These are phyloP conservation scores for Vaccinium corymbosum DNA, from an alignment of 148 eudicot genomes.

Conservation along the genomic window DNA sequence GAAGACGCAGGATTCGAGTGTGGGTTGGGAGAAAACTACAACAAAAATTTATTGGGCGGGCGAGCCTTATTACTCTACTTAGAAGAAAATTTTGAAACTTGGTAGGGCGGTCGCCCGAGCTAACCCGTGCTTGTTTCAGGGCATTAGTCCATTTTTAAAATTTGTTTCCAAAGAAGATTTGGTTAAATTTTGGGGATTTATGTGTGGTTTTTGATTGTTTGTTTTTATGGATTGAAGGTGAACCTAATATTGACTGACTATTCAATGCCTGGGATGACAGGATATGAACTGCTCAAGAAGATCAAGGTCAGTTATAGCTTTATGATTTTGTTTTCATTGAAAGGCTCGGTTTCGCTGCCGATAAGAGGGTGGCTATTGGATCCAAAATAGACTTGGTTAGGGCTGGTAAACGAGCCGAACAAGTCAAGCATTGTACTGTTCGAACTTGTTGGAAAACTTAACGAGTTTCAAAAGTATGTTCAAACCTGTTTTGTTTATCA, in stretches of 20 bases:
- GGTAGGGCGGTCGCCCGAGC: no score
- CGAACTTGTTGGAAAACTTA: not conserved
- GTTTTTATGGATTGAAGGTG: conserved; percentile 45
- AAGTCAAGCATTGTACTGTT: no score
- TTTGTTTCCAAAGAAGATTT: not conserved
- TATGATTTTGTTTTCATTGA: not conserved
- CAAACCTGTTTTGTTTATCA: not conserved
- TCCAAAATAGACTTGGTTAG: no score
- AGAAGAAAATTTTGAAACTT: no score
- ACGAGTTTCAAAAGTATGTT: no score
- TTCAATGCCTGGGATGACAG: conserved; percentile 91
- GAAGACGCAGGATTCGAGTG: no score
- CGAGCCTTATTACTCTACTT: no score
- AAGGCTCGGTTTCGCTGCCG: not conserved
- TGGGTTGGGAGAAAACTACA: no score
- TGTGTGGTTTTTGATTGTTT: conserved; percentile 8
- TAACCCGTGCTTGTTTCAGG: no score
- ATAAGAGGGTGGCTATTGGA: not conserved
- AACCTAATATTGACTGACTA: conserved; percentile 75
- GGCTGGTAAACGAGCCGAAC: no score
- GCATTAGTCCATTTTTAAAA: no score
- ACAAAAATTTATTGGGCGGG: no score
- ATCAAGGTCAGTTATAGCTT: conserved; percentile 46
- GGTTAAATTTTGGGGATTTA: not conserved
- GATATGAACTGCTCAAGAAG: conserved; percentile 60